These are phyloP conservation scores for Dioscorea cayenensis DNA, from an alignment of 116 monocot species.

Conservation along the genomic window DNA sequence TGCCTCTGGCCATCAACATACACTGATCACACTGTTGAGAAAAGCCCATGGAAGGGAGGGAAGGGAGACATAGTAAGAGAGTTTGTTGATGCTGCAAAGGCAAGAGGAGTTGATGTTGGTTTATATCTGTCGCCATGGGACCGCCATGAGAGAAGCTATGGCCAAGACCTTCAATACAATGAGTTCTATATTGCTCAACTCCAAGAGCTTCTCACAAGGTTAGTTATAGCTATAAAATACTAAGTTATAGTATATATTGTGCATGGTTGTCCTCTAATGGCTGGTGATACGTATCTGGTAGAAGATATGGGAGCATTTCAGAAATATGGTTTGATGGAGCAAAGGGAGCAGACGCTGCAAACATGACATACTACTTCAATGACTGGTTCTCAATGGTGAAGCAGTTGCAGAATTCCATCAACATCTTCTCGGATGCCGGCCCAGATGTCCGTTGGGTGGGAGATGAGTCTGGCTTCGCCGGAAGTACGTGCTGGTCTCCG, in stretches of 20 bases:
- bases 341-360: constrained; percentile 60
- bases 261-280: neutral
- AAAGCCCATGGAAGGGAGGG: constrained; percentile 61
- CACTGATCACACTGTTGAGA: constrained; percentile 65
- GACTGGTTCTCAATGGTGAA: constrained; percentile 71
- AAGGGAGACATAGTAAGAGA: constrained; percentile 66
- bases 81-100: constrained; percentile 41
- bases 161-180: constrained; percentile 58
- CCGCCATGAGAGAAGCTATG: constrained; percentile 69
- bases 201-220: constrained; percentile 60
- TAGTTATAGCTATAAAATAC: neutral
- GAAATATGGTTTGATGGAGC: constrained; percentile 98
- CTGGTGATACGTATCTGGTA: neutral
- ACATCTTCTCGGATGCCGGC: constrained; percentile 92
- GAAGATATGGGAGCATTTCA: constrained; percentile 62
- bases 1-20: constrained; percentile 86
- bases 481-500: constrained; percentile 70
- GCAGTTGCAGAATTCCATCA: constrained; percentile 62
- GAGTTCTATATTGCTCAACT: constrained; percentile 81
- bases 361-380: constrained; percentile 81
- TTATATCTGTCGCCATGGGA: constrained; percentile 95
- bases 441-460: constrained; percentile 87
- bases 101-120: constrained; percentile 52
- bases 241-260: neutral
- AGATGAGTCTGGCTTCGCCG: constrained; percentile 71